A percentile compares a stretch with the other conserved stretches of the same genome.
Evolutionary conservation across 768 basidiomycete genomes (phyloP).

Genomic region (Auriculariales sp.): DNA sequence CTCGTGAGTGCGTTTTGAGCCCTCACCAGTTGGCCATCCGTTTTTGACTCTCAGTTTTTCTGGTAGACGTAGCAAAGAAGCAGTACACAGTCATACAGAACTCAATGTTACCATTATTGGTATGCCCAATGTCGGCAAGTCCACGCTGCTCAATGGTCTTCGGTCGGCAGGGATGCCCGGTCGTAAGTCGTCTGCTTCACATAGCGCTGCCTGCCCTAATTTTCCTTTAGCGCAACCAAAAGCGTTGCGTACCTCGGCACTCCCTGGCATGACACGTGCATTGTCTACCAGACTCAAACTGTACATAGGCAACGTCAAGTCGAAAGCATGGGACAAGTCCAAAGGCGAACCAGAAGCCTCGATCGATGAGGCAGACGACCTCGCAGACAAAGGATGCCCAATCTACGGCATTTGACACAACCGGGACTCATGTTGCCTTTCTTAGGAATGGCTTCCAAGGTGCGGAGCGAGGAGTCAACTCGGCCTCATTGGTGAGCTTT

Average conservation of each 20-base stretch:
- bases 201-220: conserved; percentile 2
- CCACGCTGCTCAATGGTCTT: conserved; percentile 81
- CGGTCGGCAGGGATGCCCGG: conserved; percentile 77
- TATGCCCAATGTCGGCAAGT: conserved; percentile 99
- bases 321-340: no score
- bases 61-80: conserved; percentile 49
- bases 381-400: background rate
- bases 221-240: conserved; percentile 55
- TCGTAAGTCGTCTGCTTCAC: no score
- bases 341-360: background rate
- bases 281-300: conserved; percentile 83
- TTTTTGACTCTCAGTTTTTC: background rate
- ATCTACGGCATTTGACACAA: conserved; percentile 93
- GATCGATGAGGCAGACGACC: background rate
- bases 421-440: conserved; percentile 96
- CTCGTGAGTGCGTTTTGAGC: conserved; percentile 52
- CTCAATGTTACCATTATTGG: conserved; percentile 87
- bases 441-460: conserved; percentile 74
- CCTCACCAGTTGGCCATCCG: background rate
- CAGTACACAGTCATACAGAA: conserved; percentile 52
- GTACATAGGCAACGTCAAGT: no score
- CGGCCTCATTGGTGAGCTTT: conserved; percentile 63
- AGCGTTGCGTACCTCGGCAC: conserved; percentile 75
- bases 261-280: conserved; percentile 81
- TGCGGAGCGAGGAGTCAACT: conserved; percentile 82